Evolutionary conservation across 2,329 filamentous ascomycete genomes (phyloP).

Genomic region (Nectriaceae sp.): DNA sequence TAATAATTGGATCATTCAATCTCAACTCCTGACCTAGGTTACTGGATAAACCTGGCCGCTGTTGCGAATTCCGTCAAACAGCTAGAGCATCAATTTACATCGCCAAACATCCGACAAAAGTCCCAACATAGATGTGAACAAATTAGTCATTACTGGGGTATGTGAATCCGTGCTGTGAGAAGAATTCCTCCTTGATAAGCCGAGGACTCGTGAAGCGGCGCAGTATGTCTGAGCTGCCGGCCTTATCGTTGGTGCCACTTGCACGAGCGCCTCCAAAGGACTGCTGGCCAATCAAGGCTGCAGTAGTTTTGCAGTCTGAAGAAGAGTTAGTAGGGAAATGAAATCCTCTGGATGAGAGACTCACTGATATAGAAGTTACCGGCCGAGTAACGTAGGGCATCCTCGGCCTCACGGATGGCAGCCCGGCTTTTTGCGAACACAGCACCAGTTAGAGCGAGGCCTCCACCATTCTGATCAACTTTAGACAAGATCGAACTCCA

Average conservation of each 20-base stretch:
- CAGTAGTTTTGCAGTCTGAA: conserved; percentile 56
- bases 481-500: conserved; percentile 38
- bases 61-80: no score
- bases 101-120: no score
- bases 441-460: conserved; percentile 49
- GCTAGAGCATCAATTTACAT: no score
- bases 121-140: no score
- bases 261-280: conserved; percentile 54
- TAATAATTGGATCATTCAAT: no score
- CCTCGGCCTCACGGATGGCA: conserved; percentile 52
- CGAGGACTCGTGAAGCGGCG: conserved; percentile 53
- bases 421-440: conserved; percentile 51
- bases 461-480: conserved; percentile 44
- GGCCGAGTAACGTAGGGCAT: conserved; percentile 52
- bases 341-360: conserved; percentile 12
- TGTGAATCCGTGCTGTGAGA: conserved; percentile 38
- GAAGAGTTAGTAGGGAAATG: not conserved
- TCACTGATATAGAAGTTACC: conserved; percentile 58
- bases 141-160: conserved; percentile 53
- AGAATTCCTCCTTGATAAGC: conserved; percentile 54
- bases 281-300: conserved; percentile 57
- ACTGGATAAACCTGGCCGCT: no score
- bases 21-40: no score
- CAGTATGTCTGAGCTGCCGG: conserved; percentile 52
- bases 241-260: conserved; percentile 59